phyloP scores from a whole-genome alignment of 179 eudicot species.

The Silene vulgaris region DNA sequence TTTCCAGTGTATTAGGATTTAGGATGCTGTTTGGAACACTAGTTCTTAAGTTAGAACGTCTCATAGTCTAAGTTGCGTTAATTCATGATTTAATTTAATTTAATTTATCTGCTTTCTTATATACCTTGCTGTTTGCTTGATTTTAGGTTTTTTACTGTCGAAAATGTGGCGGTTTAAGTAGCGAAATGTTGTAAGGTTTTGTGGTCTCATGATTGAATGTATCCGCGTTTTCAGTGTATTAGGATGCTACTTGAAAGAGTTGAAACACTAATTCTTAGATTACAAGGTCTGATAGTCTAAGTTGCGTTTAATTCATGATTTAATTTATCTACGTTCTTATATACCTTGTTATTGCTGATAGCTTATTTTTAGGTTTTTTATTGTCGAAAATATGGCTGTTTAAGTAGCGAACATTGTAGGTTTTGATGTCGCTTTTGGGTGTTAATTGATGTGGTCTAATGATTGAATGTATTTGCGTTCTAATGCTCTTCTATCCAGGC shows the following conservation, averaged over 20 bases:
- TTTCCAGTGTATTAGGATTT: not conserved
- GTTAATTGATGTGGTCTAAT: not conserved
- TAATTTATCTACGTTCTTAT: no score
- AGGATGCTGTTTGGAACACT: not conserved
- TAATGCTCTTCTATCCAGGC: not conserved
- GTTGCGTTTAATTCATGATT: not conserved
- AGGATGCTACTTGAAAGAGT: not conserved
- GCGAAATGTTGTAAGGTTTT: not conserved
- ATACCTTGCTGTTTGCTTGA: not conserved
- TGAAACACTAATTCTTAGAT: not conserved
- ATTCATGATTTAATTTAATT: no score
- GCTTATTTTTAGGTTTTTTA: not conserved
- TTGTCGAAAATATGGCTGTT: not conserved
- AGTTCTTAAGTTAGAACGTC: not conserved
- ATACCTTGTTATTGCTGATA: not conserved
- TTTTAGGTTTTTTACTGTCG: not conserved
- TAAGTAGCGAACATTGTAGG: not conserved
- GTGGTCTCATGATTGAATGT: not conserved
- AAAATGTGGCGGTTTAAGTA: not conserved
- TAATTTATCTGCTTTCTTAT: no score
- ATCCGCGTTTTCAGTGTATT: not conserved
- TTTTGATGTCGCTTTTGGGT: not conserved
- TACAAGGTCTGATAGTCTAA: not conserved
- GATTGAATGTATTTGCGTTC: not conserved
- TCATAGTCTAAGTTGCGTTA: no score